phyloP scores from a whole-genome alignment of 1,284 basidiomycete species.

The Flammula alnicola region DNA sequence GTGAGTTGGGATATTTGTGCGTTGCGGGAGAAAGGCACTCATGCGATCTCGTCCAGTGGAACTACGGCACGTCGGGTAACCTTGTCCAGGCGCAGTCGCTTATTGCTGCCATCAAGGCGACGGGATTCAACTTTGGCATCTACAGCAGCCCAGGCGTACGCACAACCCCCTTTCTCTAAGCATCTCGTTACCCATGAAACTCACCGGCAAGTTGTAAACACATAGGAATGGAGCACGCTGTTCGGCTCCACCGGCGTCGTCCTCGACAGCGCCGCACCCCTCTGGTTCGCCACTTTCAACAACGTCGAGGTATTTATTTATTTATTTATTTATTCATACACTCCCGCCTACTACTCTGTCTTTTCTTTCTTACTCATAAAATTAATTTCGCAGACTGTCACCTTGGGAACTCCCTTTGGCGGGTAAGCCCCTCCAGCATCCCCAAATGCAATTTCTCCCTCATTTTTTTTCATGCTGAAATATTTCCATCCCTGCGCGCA shows the following conservation, averaged over 20 bases:
- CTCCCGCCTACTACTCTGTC: not conserved
- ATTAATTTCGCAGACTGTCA: conserved; percentile 16
- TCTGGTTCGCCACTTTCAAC: conserved; percentile 32
- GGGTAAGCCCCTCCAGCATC: conserved; percentile 23
- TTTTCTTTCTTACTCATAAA: not conserved
- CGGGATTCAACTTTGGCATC: conserved; percentile 29
- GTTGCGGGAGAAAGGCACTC: not conserved
- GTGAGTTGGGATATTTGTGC: conserved; percentile 9
- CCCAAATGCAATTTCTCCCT: too few species aligned
- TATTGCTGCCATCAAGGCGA: conserved; percentile 28
- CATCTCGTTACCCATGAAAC: not conserved
- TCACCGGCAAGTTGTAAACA: not conserved
- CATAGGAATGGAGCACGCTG: conserved; percentile 29
- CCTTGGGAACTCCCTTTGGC: conserved; percentile 24
- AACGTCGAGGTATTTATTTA: conserved; percentile 22
- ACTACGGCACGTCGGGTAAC: conserved; percentile 28
- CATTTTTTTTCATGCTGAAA: not conserved
- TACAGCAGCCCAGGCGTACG: conserved; percentile 29
- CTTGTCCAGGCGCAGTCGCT: conserved; percentile 25
- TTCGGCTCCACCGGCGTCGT: conserved; percentile 27
- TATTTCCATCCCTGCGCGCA: not conserved
- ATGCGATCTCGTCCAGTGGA: conserved; percentile 23
- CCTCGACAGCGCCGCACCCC: conserved; percentile 24
- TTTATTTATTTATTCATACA: too few species aligned
- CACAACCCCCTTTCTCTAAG: not conserved